Evolutionary conservation across 2,329 filamentous ascomycete genomes (phyloP).

Genomic region (Botryotinia narcissicola): DNA sequence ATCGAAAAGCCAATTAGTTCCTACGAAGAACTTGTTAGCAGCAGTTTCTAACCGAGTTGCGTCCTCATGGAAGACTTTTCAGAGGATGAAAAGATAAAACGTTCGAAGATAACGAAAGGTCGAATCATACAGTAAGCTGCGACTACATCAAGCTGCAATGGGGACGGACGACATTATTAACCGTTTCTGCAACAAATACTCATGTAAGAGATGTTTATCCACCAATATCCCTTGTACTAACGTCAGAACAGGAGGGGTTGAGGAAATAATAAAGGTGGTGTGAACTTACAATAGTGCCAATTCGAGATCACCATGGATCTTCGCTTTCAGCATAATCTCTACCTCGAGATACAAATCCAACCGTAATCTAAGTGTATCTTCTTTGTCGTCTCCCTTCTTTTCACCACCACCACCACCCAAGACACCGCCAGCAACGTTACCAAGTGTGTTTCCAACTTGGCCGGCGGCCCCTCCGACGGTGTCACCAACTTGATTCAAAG

Average conservation of each 20-base stretch:
- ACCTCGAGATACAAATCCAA: constrained; percentile 76
- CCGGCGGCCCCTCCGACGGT: constrained; percentile 14
- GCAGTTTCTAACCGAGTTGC: not conserved
- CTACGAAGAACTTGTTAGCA: constrained; percentile 14
- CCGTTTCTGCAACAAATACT: constrained; percentile 17
- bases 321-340: constrained; percentile 76
- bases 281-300: constrained; percentile 42
- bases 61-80: constrained; percentile 10
- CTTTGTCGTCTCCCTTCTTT: constrained; percentile 36
- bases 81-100: not conserved
- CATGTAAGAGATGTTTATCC: constrained; percentile 15
- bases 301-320: constrained; percentile 79
- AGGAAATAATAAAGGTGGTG: constrained; percentile 4
- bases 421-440: constrained; percentile 8
- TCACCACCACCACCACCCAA: constrained; percentile 7
- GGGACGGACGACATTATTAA: constrained; percentile 15
- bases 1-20: constrained; percentile 17
- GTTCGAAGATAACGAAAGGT: constrained; percentile 7
- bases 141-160: constrained; percentile 10
- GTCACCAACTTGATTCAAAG: constrained; percentile 14
- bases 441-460: constrained; percentile 15
- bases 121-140: constrained; percentile 4
- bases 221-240: constrained; percentile 18
- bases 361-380: constrained; percentile 61
- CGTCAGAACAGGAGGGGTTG: constrained; percentile 16